Base-by-base conservation (phyloP, 306 rosid species). In the Alnus glutinosa region DNA sequence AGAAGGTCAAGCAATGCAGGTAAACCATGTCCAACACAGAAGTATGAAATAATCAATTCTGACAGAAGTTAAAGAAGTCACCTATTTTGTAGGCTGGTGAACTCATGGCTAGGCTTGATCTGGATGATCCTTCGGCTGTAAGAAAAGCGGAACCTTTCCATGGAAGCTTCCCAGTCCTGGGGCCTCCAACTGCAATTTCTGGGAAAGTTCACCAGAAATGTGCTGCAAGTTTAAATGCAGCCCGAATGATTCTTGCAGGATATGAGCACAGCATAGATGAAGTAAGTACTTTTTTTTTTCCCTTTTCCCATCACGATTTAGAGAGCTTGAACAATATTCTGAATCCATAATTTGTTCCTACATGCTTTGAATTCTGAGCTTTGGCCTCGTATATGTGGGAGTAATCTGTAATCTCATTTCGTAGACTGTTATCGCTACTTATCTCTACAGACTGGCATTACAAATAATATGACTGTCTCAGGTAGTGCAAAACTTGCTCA, bases 1-100 rank as follows among this genome's bases (percentile, higher is more conserved):
- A 9, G 99, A 95, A 95, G 99, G 99, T 69, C 99, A 95, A 86
- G 93, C 98, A 81, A 93, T 96, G 99, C 99, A 94, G 98, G 98
- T 94, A 86, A 57, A 47, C 77, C 58, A 55, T 76, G 64, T 63
- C 75, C 81, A 76, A 69, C 74, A 54, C 13, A 66, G 77, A 75
- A 42, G 55, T 64, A 23, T 6, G 71, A 32, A 8, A 74, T 75
- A 72, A 73, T 39, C 70, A 70, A 62, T 49, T 75, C 73, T 66
- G 76, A 55, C 37, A 55, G 47, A 75, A 55, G 11, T 79, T 78
- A 55, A 49, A 75, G 28, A 73, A 39, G 18, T 13, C 11, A 69
- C 64, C 77, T 72, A 63, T 82, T 82, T 73, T 79, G 83, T 75
- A 93, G 97, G 94, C 98, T 79, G 98, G 99, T 78, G 96, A 95